Evolutionary conservation across 768 basidiomycete species (phyloP).

Genomic region (Rhizopogon vulgaris): DNA sequence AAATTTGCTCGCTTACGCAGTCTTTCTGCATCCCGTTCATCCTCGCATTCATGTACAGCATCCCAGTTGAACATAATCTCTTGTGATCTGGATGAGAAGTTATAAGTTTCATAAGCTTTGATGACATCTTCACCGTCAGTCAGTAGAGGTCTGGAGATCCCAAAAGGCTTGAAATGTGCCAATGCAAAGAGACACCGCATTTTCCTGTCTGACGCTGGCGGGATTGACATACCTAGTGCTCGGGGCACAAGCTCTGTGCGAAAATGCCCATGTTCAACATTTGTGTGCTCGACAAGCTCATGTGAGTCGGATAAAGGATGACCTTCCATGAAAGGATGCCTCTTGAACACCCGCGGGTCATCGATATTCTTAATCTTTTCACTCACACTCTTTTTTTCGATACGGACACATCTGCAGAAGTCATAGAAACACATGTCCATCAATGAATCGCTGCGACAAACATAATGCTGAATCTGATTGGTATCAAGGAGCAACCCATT

Average conservation of each 20-base stretch:
- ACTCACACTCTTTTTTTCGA: conserved; percentile 4
- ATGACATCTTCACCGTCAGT: conserved; percentile 8
- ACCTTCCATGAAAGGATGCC: neutral
- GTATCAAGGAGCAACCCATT: conserved; percentile 9
- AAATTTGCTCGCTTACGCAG: conserved; percentile 7
- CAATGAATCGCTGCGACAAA: conserved; percentile 10
- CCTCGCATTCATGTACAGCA: conserved; percentile 28
- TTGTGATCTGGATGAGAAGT: neutral
- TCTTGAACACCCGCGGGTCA: neutral
- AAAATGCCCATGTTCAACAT: neutral
- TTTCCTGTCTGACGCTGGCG: neutral
- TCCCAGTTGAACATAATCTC: conserved; percentile 27
- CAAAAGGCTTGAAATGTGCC: neutral
- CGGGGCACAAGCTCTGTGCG: conserved; percentile 5
- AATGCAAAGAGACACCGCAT: neutral
- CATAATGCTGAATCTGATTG: conserved; percentile 25
- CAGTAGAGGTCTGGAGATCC: too few species aligned
- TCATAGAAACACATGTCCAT: conserved; percentile 21
- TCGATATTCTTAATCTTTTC: neutral
- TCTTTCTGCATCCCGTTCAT: conserved; percentile 28
- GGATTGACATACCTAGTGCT: conserved; percentile 12
- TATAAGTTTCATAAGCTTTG: conserved; percentile 2
- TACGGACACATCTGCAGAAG: conserved; percentile 12
- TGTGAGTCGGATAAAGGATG: conserved; percentile 9
- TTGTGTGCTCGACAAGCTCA: conserved; percentile 7